Percentiles rank a stretch among this genome's conserved stretches.
Conservation (phyloP, 805 yeast species). For the Saturnispora galanensis region DNA sequence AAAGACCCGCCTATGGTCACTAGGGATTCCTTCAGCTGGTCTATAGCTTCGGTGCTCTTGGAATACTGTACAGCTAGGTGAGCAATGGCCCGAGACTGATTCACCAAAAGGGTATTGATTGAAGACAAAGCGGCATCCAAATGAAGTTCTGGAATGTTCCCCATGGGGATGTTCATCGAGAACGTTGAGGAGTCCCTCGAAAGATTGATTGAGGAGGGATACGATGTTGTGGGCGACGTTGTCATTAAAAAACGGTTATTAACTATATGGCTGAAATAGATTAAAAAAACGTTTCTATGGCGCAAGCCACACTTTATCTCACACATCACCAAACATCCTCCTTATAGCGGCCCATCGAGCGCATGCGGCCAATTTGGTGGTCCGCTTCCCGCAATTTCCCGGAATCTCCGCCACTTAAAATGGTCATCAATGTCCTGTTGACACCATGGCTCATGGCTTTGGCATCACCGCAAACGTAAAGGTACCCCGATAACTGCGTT, state of each 20-base stretch:
- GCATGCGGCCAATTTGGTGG: conserved; percentile 59
- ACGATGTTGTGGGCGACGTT: conserved; percentile 6
- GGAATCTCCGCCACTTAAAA: conserved; percentile 37
- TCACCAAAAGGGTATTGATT: conserved; percentile 32
- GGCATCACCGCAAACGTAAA: conserved; percentile 95
- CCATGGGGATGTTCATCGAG: conserved; percentile 15
- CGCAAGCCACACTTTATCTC: background rate
- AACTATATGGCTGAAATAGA: background rate
- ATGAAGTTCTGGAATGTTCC: conserved; percentile 14
- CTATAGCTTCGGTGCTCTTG: conserved; percentile 35
- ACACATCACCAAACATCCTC: conserved; percentile 84
- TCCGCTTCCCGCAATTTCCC: conserved; percentile 41
- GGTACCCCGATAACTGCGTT: conserved; percentile 51
- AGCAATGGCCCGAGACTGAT: conserved; percentile 39
- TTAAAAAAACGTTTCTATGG: background rate
- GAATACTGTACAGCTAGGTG: conserved; percentile 38
- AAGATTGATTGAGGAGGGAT: conserved; percentile 11
- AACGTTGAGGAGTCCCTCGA: conserved; percentile 22
- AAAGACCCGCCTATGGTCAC: conserved; percentile 34
- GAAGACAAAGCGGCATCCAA: conserved; percentile 22
- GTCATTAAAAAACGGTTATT: background rate
- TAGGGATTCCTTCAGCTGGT: conserved; percentile 35
- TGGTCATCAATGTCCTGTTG: conserved; percentile 49
- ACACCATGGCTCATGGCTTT: conserved; percentile 87
- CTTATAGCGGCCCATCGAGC: conserved; percentile 76